Percentiles rank a stretch among this genome's conserved stretches.
Evolutionary conservation across 805 yeast genomes (phyloP).

Genomic region (Starmerella floricola): DNA sequence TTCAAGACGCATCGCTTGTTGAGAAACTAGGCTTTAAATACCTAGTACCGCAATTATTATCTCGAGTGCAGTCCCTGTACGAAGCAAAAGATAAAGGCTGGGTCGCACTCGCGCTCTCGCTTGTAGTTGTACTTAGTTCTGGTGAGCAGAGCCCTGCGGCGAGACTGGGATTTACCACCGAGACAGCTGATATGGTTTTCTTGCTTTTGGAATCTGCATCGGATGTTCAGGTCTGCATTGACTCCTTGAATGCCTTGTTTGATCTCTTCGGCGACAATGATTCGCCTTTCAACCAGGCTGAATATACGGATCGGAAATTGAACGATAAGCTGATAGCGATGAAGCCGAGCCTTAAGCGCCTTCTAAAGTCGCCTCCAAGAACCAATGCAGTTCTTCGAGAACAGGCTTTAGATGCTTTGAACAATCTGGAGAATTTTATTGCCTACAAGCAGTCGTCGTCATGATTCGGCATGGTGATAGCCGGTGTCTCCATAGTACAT

Average conservation of each 20-base stretch:
- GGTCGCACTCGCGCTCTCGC: slow-evolving; percentile 6
- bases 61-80: slow-evolving; percentile 4
- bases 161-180: not conserved
- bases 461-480: not conserved
- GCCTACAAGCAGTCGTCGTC: slow-evolving; percentile 42
- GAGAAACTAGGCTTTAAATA: not conserved
- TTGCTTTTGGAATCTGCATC: slow-evolving; percentile 15
- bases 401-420: slow-evolving; percentile 53
- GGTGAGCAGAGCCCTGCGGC: slow-evolving; percentile 3
- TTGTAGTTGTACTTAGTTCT: slow-evolving; percentile 7
- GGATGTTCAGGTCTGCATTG: slow-evolving; percentile 38
- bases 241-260: slow-evolving; percentile 52
- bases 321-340: slow-evolving; percentile 34
- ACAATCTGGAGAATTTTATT: slow-evolving; percentile 62
- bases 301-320: slow-evolving; percentile 45
- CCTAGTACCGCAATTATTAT: not conserved
- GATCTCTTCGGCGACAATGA: slow-evolving; percentile 69
- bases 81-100: slow-evolving; percentile 4
- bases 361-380: slow-evolving; percentile 55
- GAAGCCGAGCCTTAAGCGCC: slow-evolving; percentile 38
- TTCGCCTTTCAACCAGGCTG: slow-evolving; percentile 47
- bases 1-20: slow-evolving; percentile 11
- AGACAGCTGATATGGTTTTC: slow-evolving; percentile 10
- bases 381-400: slow-evolving; percentile 46
- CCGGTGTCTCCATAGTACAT: not conserved